Conservation (phyloP, 2,329 filamentous ascomycete species). For the Parastagonospora nodorum region DNA sequence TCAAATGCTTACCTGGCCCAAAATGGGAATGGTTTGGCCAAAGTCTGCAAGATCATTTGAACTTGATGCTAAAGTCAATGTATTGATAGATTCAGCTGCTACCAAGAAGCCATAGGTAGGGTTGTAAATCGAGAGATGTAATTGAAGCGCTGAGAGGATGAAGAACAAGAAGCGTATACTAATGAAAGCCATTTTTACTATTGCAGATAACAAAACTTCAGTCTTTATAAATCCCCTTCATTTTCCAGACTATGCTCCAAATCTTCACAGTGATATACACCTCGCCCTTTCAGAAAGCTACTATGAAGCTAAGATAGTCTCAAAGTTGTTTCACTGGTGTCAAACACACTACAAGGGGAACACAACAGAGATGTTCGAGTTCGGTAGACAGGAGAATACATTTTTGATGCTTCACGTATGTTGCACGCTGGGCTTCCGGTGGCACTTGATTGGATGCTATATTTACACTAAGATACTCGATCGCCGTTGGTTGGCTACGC, state of each 20-base stretch:
- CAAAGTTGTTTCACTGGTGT: background rate
- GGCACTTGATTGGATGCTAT: too few relatives aligned
- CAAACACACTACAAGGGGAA: background rate
- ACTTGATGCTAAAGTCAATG: too few relatives aligned
- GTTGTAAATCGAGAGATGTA: background rate
- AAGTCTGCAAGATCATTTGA: background rate
- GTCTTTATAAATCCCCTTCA: background rate
- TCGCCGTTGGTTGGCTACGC: too few relatives aligned
- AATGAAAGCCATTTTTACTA: background rate
- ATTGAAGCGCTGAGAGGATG: background rate
- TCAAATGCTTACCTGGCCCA: background rate
- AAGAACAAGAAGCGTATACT: background rate
- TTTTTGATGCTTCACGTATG: background rate
- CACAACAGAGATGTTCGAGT: background rate
- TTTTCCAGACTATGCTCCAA: background rate
- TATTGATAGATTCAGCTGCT: background rate
- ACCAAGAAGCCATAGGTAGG: background rate
- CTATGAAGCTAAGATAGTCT: background rate
- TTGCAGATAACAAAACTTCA: background rate
- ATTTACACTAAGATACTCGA: too few relatives aligned
- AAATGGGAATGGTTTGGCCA: background rate
- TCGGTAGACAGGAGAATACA: background rate
- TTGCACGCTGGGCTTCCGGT: background rate
- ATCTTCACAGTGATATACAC: background rate
- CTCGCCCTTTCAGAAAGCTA: background rate